A percentile compares a stretch with the other conserved stretches of the same genome.
Conservation (phyloP, 805 yeast species). For the Vanderwaltozyma yarrowii region DNA sequence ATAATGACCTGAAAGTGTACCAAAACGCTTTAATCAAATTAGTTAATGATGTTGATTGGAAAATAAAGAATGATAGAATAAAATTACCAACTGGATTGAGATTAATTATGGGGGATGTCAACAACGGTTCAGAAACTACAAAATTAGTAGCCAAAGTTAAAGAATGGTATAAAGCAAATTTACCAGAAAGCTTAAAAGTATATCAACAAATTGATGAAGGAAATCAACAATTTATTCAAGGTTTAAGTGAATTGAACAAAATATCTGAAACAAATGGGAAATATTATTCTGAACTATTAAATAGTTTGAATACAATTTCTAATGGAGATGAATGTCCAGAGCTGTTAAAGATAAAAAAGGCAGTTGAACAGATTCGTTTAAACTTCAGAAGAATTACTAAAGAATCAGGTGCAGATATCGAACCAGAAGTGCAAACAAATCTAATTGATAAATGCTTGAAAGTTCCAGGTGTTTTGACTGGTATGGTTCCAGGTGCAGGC, state of each 20-base stretch:
- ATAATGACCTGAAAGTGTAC: constrained; percentile 14
- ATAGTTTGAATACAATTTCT: constrained; percentile 8
- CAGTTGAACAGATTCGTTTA: constrained; percentile 44
- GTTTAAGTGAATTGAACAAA: constrained; percentile 34
- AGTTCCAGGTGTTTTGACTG: constrained; percentile 74
- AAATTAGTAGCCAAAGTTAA: constrained; percentile 70
- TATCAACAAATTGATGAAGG: constrained; percentile 48
- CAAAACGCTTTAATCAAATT: constrained; percentile 26
- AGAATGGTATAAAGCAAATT: constrained; percentile 51
- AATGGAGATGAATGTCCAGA: constrained; percentile 11
- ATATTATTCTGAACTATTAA: constrained; percentile 28
- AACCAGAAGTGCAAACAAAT: constrained; percentile 67
- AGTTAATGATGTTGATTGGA: constrained; percentile 48
- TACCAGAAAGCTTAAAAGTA: constrained; percentile 39
- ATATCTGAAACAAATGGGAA: constrained; percentile 26
- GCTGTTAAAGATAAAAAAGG: constrained; percentile 28
- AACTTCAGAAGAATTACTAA: constrained; percentile 51
- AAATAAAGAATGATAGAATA: constrained; percentile 42
- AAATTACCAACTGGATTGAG: constrained; percentile 58
- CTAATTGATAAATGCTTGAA: constrained; percentile 49
- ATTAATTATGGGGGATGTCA: constrained; percentile 85
- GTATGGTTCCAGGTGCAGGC: constrained; percentile 99
- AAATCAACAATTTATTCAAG: constrained; percentile 46
- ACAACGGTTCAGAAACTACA: constrained; percentile 91
- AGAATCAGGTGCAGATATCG: constrained; percentile 74